Evolutionary conservation across 2,329 filamentous ascomycete species (phyloP), one percentile per base, ranked within the genome.

Genomic region (Fusarium sp.): DNA sequence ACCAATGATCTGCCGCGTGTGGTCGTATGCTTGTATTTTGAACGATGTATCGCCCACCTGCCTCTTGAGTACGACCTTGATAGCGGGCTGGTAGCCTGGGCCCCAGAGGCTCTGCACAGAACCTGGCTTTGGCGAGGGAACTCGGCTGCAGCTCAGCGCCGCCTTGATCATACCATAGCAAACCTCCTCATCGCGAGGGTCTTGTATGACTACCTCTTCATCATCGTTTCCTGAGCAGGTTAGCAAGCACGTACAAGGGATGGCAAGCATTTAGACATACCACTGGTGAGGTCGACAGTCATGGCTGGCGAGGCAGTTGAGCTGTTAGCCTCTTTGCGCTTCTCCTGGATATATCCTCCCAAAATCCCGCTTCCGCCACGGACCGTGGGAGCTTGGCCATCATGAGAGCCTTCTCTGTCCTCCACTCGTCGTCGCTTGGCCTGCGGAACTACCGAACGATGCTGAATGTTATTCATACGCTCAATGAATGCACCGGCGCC

Each of bases 121-220:
- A 33, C 88, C 88, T 1, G 92, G 91, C 77, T 91, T 94, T 0
- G 91, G 91, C 3, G 87, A 89, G 1, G 94, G 95, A 2, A 96
- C 90, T 38, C 86, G 84, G 77, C 90, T 88, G 70, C 92, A 93
- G 72, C 92, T 91, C 47, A 97, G 85, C 63, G 85, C 89, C 3
- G 91, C 88, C 64, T 94, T 91, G 22, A 97, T 83, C 83, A 93
- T 93, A 47, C 95, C 95, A 79, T 94, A 95, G 82, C 94, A 97
- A 5, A 97, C 92, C 78, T 94, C 91, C 79, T 94, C 90, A 22
- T 91, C 88, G 56, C 86, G 88, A 33, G 90, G 87, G 65, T 93
- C 88, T 47, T 88, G 87, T 16, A 91, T 81, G 38, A 91, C 84
- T 22, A 88, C 82, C 5, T 91, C 79, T 11, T 93, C 90, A 29